These are phyloP conservation scores for Naganishia sp. DNA, from an alignment of 1,284 basidiomycete species.

Conservation along the genomic window DNA sequence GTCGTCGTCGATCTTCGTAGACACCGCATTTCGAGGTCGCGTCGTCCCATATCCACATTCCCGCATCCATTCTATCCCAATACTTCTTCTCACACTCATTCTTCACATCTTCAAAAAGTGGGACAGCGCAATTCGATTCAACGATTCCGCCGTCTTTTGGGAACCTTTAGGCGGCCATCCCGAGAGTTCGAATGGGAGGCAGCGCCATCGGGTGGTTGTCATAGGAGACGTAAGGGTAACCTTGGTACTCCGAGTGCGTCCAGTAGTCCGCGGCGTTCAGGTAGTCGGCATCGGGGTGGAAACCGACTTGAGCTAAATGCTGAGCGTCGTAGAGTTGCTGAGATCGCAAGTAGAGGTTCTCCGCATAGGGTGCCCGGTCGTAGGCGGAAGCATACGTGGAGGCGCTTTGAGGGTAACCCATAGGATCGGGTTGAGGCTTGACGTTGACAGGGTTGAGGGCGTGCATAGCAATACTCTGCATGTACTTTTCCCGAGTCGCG, in stretches of 20 bases:
- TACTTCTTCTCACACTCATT: slow-evolving; percentile 19
- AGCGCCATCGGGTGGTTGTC: slow-evolving; percentile 29
- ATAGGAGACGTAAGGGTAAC: slow-evolving; percentile 21
- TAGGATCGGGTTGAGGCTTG: slow-evolving; percentile 15
- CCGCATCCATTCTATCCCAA: slow-evolving; percentile 3
- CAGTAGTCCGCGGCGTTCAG: slow-evolving; percentile 3
- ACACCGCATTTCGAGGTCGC: slow-evolving; percentile 1
- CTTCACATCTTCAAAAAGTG: slow-evolving; percentile 12
- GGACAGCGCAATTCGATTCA: background rate
- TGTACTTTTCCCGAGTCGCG: slow-evolving; percentile 24
- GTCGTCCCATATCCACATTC: slow-evolving; percentile 1
- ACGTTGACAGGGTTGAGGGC: slow-evolving; percentile 2
- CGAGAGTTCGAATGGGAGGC: slow-evolving; percentile 24
- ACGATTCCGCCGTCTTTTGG: slow-evolving; percentile 12
- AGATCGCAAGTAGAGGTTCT: slow-evolving; percentile 27
- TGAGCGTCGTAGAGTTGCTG: slow-evolving; percentile 23
- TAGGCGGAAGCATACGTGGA: slow-evolving; percentile 13
- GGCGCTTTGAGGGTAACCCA: slow-evolving; percentile 15
- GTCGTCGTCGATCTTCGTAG: slow-evolving; percentile 1
- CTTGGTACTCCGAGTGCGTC: slow-evolving; percentile 18
- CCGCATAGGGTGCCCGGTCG: slow-evolving; percentile 18
- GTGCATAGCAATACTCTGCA: slow-evolving; percentile 16
- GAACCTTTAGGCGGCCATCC: slow-evolving; percentile 18
- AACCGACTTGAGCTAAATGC: slow-evolving; percentile 2
- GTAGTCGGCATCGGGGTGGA: background rate